Base-by-base conservation (phyloP, 768 basidiomycete genomes). In the Lactarius indigo region DNA sequence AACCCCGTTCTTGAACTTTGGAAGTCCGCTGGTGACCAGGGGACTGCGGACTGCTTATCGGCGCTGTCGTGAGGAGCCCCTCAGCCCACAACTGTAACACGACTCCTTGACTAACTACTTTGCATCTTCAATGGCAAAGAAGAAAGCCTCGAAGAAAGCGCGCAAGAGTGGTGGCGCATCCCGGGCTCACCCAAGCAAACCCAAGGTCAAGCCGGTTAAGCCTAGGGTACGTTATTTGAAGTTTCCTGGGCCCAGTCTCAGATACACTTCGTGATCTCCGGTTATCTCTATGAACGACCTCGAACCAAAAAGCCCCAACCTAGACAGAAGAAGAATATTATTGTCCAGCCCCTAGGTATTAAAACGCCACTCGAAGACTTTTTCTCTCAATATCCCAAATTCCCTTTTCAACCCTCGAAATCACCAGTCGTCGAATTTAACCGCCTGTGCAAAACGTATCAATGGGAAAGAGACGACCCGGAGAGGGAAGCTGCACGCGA, bases 321-420 rank as follows among this genome's bases (percentile, higher is more conserved):
- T 37, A 37, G 35, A 13, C 35, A 13, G 35, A 37, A 65, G 17
- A 41, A 54, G 50, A 54, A 41, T 1, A 20, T 20, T 39, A 26
- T 33, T 5, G 17, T 23, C 23, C 50, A 8, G 17, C 39, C 50
- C 10, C 12, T 26, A 26, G 37, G 50, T 8, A 15, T 33, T 31
- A 3, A 6, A 18, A 58, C 57, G n/a, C 55, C 57, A 15, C 58
- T 72, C 55, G 47, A 66, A 23, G 26, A 1, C 10, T 72, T 72
- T 61, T 71, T 72, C 59, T 71, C 68, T 3, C 31, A 30, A 44
- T 72, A 62, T 44, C n/a, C 70, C 10, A 18, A 66, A 0, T 72
- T 69, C 28, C 41, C 8, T 26, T 65, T 5, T 20, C 33, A 66
- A n/a, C 70, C 64, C 28, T 18, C 17, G 0, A 57, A 57, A 0